These are phyloP conservation scores for Cadophora gregata DNA, from an alignment of 2,329 filamentous ascomycete genomes.

Conservation along the genomic window DNA sequence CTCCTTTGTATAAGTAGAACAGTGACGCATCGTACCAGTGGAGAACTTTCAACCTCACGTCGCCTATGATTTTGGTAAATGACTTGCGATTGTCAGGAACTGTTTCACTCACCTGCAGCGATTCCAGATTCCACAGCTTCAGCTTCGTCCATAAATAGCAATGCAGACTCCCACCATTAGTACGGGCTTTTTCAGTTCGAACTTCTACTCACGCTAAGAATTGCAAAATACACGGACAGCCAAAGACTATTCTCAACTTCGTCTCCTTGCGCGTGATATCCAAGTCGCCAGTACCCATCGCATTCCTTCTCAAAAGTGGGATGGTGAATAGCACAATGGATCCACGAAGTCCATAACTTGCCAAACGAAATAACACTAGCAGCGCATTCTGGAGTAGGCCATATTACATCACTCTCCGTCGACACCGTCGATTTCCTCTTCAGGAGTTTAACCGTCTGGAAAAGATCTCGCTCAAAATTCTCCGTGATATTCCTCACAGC, in stretches of 20 bases:
- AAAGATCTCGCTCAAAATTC: slow-evolving; percentile 13
- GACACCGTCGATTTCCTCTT: neutral
- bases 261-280: neutral
- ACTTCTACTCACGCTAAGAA: neutral
- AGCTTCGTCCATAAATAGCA: too few species aligned
- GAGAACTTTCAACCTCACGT: too few species aligned
- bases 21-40: too few species aligned
- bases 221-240: neutral
- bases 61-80: too few species aligned
- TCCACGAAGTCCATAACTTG: slow-evolving; percentile 33
- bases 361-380: slow-evolving; percentile 12
- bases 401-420: slow-evolving; percentile 2
- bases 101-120: too few species aligned
- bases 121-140: too few species aligned
- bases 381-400: neutral
- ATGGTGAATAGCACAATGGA: slow-evolving; percentile 35
- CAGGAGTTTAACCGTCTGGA: neutral
- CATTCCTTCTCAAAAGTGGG: slow-evolving; percentile 30
- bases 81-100: too few species aligned
- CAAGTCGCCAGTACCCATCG: slow-evolving; percentile 17
- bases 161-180: too few species aligned
- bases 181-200: neutral
- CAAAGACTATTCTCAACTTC: neutral
- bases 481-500: slow-evolving; percentile 8
- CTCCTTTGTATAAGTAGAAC: too few species aligned